phyloP scores from a whole-genome alignment of 331 rosid genomes.

The Acacia pycnantha region DNA sequence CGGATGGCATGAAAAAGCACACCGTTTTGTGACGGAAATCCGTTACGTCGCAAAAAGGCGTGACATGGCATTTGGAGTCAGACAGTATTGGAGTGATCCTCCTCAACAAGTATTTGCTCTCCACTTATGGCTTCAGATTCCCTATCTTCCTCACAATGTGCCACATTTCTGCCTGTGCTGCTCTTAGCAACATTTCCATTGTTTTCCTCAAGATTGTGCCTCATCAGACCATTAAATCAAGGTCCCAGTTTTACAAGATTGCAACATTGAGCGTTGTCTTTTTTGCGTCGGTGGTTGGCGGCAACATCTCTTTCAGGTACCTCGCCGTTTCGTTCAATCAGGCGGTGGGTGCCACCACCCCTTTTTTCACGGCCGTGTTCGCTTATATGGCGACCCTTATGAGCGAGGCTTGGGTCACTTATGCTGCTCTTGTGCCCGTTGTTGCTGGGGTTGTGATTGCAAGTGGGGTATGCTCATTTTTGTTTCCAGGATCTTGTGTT shows the following conservation, averaged over 20 bases:
- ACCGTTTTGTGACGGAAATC: too few species aligned
- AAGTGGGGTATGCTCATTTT: conserved; percentile 78
- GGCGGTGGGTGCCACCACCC: conserved; percentile 97
- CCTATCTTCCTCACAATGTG: conserved; percentile 99
- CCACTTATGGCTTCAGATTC: conserved; percentile 84
- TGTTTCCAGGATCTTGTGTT: conserved; percentile 1
- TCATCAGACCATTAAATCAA: conserved; percentile 77
- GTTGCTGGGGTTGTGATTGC: conserved; percentile 98
- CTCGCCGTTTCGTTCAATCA: conserved; percentile 94
- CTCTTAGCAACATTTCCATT: conserved; percentile 84
- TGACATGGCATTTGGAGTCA: too few species aligned
- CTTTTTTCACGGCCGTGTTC: conserved; percentile 90
- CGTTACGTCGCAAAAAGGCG: too few species aligned
- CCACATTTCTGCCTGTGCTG: conserved; percentile 91
- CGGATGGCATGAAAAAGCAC: too few species aligned
- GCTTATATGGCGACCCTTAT: conserved; percentile 83
- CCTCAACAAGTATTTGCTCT: conserved; percentile 85
- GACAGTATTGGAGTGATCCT: conserved; percentile 95
- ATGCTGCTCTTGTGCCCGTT: conserved; percentile 95
- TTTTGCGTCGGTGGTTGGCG: conserved; percentile 93
- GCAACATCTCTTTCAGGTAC: conserved; percentile 85
- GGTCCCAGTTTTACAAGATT: conserved; percentile 82
- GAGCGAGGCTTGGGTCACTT: conserved; percentile 94
- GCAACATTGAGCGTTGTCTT: conserved; percentile 80
- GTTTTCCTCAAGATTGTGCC: conserved; percentile 82